Percentiles rank a stretch among this genome's conserved stretches.
Conservation (phyloP, 176 grass and related monocot genomes). For the Oryza glaberrima region DNA sequence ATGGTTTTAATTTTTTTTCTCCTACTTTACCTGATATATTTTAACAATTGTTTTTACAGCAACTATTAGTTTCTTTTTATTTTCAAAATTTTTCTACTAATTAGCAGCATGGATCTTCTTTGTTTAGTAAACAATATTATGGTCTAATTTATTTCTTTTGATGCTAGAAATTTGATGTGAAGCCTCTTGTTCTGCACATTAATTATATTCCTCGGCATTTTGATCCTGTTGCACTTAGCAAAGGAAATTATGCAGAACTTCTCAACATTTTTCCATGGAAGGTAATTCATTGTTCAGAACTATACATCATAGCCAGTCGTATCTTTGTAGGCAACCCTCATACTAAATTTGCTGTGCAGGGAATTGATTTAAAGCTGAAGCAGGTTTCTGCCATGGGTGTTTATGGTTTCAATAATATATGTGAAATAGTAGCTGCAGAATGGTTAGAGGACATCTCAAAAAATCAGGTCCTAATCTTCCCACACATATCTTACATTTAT, state of each 20-base stretch:
- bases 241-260: conserved; percentile 97
- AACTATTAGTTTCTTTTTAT: background rate
- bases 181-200: conserved; percentile 75
- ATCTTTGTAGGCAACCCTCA: conserved; percentile 2
- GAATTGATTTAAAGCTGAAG: conserved; percentile 97
- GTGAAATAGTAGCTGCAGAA: conserved; percentile 78
- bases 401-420: conserved; percentile 93
- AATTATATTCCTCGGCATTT: conserved; percentile 95
- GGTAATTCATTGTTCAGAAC: conserved; percentile 51
- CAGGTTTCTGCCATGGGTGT: conserved; percentile 89
- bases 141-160: conserved; percentile 39
- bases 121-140: conserved; percentile 32
- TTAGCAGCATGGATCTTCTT: background rate
- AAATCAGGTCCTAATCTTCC: conserved; percentile 76
- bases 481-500: conserved; percentile 25
- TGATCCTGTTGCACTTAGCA: conserved; percentile 83
- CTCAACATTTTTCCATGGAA: conserved; percentile 98
- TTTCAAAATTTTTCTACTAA: conserved; percentile 17
- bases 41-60: background rate
- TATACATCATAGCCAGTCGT: background rate
- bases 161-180: conserved; percentile 93
- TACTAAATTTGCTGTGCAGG: conserved; percentile 51
- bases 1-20: conserved; percentile 1
- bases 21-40: background rate
- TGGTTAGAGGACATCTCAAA: conserved; percentile 99